These are phyloP conservation scores for Lactarius indigo DNA, from an alignment of 768 basidiomycete species.

Conservation along the genomic window DNA sequence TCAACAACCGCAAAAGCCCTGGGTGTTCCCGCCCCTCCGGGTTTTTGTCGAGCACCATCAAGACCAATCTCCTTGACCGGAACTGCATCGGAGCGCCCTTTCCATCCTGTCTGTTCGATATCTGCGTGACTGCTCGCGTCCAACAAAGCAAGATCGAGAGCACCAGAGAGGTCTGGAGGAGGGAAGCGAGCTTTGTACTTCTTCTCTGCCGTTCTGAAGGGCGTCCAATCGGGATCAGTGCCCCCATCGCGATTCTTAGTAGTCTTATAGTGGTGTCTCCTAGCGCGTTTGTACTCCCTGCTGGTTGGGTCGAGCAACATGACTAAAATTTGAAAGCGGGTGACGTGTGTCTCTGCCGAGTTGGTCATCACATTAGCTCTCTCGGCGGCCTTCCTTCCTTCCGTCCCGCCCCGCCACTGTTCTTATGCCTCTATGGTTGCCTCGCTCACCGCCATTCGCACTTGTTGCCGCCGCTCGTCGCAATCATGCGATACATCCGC, in stretches of 20 bases:
- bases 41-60: conserved; percentile 14
- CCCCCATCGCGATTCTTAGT: conserved; percentile 49
- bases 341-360: not conserved
- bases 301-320: conserved; percentile 42
- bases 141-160: conserved; percentile 62
- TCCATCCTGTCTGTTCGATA: conserved; percentile 45
- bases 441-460: conserved; percentile 48
- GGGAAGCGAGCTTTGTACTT: conserved; percentile 76
- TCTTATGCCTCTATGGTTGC: conserved; percentile 75
- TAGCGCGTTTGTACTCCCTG: conserved; percentile 56
- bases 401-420: not conserved
- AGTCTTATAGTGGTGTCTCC: conserved; percentile 54
- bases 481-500: conserved; percentile 24
- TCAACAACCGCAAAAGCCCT: conserved; percentile 48
- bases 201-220: conserved; percentile 78
- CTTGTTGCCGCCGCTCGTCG: conserved; percentile 36
- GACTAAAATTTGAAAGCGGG: not conserved
- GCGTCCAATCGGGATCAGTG: conserved; percentile 58
- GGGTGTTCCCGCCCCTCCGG: conserved; percentile 8
- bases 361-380: conserved; percentile 6
- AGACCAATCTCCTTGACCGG: conserved; percentile 35
- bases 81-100: conserved; percentile 40
- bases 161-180: conserved; percentile 64
- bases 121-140: conserved; percentile 42
- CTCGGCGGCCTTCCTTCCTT: not conserved